phyloP scores from a whole-genome alignment of 2,329 filamentous ascomycete genomes.

The Calonectria leucothoes region DNA sequence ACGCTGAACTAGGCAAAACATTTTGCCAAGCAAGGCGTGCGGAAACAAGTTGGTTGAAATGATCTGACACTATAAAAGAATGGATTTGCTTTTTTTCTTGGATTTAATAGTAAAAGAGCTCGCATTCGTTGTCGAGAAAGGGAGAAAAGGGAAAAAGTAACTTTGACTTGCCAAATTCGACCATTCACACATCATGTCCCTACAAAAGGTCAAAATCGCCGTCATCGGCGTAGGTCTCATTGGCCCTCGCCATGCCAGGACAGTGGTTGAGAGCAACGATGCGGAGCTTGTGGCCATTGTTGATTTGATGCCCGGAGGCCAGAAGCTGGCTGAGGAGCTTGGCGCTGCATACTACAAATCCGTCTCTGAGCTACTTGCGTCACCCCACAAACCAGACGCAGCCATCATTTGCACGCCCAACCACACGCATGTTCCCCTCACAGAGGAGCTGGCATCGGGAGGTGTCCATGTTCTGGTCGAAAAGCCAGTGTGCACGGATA shows the following conservation, averaged over 20 bases:
- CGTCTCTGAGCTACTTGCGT: slow-evolving; percentile 56
- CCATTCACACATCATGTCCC: slow-evolving; percentile 20
- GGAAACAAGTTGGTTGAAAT: neutral
- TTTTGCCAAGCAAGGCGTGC: slow-evolving; percentile 12
- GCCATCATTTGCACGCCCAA: slow-evolving; percentile 72
- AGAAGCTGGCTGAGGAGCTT: slow-evolving; percentile 35
- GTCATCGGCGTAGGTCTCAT: slow-evolving; percentile 47
- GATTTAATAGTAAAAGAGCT: neutral
- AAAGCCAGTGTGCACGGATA: slow-evolving; percentile 63
- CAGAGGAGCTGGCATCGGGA: slow-evolving; percentile 58
- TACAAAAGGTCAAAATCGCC: slow-evolving; percentile 28
- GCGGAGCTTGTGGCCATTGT: slow-evolving; percentile 45
- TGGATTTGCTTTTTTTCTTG: neutral
- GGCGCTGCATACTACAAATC: slow-evolving; percentile 41
- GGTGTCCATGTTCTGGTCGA: slow-evolving; percentile 68
- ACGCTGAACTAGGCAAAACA: slow-evolving; percentile 10
- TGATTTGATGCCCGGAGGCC: slow-evolving; percentile 39
- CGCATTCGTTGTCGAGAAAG: neutral
- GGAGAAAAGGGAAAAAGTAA: no score
- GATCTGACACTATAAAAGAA: neutral
- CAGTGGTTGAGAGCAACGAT: slow-evolving; percentile 35
- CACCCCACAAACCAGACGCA: slow-evolving; percentile 56
- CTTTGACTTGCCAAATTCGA: neutral
- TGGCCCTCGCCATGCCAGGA: slow-evolving; percentile 46
- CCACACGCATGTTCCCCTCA: slow-evolving; percentile 64